These are phyloP conservation scores for Plasmodiophora brassicae DNA, from an alignment of 208 protist genomes.

Conservation along the genomic window DNA sequence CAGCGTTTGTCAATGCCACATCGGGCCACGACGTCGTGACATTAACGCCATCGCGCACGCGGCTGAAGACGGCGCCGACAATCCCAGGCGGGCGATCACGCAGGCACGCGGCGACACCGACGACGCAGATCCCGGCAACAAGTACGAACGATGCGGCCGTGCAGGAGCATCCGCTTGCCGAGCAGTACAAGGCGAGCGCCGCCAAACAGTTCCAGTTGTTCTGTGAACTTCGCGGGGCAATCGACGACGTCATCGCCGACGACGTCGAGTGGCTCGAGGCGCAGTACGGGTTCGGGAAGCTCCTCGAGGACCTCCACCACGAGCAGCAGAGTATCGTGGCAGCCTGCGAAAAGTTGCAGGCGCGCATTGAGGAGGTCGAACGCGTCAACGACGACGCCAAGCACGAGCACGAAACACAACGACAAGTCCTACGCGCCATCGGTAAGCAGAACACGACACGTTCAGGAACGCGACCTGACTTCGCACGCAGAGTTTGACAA, in stretches of 20 bases:
- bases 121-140: too few relatives aligned
- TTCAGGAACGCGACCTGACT: not conserved
- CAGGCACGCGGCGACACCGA: too few relatives aligned
- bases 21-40: not conserved
- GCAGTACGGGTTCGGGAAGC: not conserved
- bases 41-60: too few relatives aligned
- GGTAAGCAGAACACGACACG: not conserved
- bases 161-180: too few relatives aligned
- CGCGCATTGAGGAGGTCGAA: not conserved
- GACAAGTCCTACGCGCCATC: not conserved
- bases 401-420: not conserved
- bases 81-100: too few relatives aligned
- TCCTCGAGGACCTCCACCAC: not conserved
- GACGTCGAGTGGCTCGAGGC: not conserved
- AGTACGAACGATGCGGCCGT: too few relatives aligned
- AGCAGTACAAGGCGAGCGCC: too few relatives aligned
- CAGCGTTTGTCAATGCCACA: not conserved
- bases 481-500: not conserved
- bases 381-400: not conserved
- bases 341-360: not conserved
- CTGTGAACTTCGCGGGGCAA: not conserved
- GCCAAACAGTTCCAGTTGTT: too few relatives aligned
- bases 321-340: not conserved
- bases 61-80: too few relatives aligned
- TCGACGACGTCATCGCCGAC: conserved; percentile 21